A percentile compares a stretch with the other conserved stretches of the same genome.
Conservation (phyloP, 169 alveolate genomes). For the Cryptosporidium viatorum region DNA sequence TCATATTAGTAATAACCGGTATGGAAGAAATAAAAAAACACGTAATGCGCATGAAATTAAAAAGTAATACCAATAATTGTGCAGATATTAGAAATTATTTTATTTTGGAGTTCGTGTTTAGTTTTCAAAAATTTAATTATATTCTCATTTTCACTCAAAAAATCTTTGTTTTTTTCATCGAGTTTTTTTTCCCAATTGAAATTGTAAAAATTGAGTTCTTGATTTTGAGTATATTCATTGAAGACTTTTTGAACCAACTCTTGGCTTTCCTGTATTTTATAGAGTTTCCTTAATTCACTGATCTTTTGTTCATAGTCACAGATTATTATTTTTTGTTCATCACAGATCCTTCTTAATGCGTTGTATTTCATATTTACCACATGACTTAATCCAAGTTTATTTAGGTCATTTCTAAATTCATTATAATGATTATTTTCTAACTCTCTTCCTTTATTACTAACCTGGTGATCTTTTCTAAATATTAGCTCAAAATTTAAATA, state of each 20-base stretch:
- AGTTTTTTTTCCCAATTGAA: background rate
- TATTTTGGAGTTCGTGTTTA: constrained; percentile 3
- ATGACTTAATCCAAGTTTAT: background rate
- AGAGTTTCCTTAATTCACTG: background rate
- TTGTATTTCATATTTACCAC: constrained; percentile 5
- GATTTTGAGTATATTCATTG: background rate
- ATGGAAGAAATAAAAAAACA: background rate
- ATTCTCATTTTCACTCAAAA: constrained; percentile 1
- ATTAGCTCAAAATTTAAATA: background rate
- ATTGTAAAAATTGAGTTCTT: background rate
- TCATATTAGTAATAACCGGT: background rate
- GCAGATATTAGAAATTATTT: background rate
- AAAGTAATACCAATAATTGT: constrained; percentile 29
- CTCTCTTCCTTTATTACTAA: no score
- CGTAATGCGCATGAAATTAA: background rate
- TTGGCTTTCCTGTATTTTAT: background rate
- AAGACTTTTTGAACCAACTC: background rate
- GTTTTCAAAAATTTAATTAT: background rate
- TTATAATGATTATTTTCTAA: background rate
- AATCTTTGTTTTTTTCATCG: background rate
- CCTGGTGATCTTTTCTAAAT: no score
- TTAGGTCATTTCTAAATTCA: background rate
- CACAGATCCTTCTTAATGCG: background rate
- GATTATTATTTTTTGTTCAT: background rate
- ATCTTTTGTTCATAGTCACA: background rate